Conservation (phyloP, 768 basidiomycete genomes). For the Amanita inopinata region DNA sequence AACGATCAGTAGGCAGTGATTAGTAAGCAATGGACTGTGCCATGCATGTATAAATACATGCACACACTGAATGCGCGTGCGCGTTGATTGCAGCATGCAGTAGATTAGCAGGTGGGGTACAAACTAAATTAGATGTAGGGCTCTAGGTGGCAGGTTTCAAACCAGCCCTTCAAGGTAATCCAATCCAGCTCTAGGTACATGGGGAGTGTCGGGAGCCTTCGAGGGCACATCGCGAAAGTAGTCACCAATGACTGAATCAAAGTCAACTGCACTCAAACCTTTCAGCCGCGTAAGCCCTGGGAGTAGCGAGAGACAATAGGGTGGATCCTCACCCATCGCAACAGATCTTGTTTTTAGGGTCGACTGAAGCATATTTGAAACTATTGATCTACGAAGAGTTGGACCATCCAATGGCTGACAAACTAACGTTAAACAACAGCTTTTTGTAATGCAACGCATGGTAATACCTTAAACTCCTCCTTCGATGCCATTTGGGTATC, state of each 20-base stretch:
- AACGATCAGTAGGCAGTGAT: too few species aligned
- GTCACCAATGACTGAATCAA: constrained; percentile 68
- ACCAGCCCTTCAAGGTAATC: constrained; percentile 9
- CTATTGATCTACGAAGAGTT: constrained; percentile 56
- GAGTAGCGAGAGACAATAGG: neutral
- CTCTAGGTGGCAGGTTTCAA: neutral
- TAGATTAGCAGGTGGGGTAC: too few species aligned
- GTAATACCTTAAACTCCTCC: constrained; percentile 29
- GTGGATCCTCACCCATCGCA: constrained; percentile 26
- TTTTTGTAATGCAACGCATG: neutral
- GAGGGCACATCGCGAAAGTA: constrained; percentile 40
- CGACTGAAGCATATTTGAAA: constrained; percentile 45
- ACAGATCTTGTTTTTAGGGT: constrained; percentile 40
- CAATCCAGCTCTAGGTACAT: neutral
- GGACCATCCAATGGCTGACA: constrained; percentile 50
- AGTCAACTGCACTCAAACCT: constrained; percentile 41
- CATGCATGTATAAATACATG: too few species aligned
- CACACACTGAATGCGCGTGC: too few species aligned
- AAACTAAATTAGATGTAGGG: too few species aligned
- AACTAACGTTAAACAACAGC: neutral
- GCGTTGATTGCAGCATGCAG: too few species aligned
- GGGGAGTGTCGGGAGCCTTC: neutral
- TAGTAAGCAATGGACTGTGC: too few species aligned
- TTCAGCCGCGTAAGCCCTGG: constrained; percentile 3
- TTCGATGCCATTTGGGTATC: constrained; percentile 24